These are phyloP conservation scores for Herpetomonas tarakana DNA, from an alignment of 208 protist genomes.

Conservation along the genomic window DNA sequence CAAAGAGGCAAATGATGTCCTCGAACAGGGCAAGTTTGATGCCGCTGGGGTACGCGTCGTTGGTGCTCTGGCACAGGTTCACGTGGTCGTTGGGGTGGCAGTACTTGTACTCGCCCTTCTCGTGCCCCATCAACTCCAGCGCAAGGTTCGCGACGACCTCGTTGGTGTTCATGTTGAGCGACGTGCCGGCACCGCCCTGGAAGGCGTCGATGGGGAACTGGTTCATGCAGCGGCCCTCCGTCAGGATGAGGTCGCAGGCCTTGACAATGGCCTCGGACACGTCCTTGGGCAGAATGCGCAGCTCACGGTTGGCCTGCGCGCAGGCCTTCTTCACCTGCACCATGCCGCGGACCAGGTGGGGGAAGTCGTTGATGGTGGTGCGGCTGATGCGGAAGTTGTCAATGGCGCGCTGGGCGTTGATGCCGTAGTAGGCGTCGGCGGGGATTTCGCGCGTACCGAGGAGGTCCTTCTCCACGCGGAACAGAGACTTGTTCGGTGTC, in stretches of 20 bases:
- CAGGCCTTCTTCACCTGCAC: slow-evolving; percentile 22
- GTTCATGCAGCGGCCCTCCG: slow-evolving; percentile 15
- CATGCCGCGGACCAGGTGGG: slow-evolving; percentile 19
- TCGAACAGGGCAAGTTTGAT: slow-evolving; percentile 22
- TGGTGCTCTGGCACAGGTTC: slow-evolving; percentile 87
- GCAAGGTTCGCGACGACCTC: slow-evolving; percentile 87
- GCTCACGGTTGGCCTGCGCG: slow-evolving; percentile 17
- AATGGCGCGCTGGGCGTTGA: slow-evolving; percentile 16
- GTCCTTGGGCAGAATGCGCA: slow-evolving; percentile 16
- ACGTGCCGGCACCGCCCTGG: slow-evolving; percentile 91
- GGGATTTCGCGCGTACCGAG: slow-evolving; percentile 14
- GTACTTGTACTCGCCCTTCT: slow-evolving; percentile 66
- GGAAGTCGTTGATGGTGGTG: slow-evolving; percentile 20
- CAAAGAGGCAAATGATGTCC: slow-evolving; percentile 12
- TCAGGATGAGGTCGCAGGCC: slow-evolving; percentile 18
- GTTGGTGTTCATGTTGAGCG: slow-evolving; percentile 96
- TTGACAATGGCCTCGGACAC: slow-evolving; percentile 17
- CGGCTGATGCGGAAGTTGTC: slow-evolving; percentile 20
- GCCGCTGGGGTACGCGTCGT: slow-evolving; percentile 40
- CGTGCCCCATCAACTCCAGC: slow-evolving; percentile 73
- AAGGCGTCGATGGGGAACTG: slow-evolving; percentile 21
- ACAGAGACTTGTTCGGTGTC: slow-evolving; percentile 2
- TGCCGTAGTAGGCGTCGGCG: slow-evolving; percentile 16
- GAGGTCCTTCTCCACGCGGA: slow-evolving; percentile 10
- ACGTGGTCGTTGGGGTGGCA: slow-evolving; percentile 95